These are phyloP conservation scores for Zygoascus bituminiphila DNA, from an alignment of 805 yeast species.

Conservation along the genomic window DNA sequence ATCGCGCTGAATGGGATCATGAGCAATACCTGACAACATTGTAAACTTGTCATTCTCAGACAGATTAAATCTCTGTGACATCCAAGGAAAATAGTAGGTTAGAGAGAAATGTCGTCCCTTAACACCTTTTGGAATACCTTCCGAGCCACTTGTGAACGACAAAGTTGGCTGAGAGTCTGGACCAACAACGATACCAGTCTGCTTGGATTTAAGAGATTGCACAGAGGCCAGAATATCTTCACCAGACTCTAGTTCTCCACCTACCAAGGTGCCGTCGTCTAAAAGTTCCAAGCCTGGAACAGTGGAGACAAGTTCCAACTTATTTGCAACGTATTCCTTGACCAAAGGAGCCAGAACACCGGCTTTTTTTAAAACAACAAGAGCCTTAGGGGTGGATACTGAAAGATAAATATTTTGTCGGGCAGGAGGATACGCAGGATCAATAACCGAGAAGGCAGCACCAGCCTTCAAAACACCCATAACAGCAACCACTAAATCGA, in stretches of 20 bases:
- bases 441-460: slow-evolving; percentile 96
- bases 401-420: slow-evolving; percentile 88
- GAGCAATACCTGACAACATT: slow-evolving; percentile 98
- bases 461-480: slow-evolving; percentile 98
- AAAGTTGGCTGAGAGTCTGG: slow-evolving; percentile 97
- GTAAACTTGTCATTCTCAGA: slow-evolving; percentile 81
- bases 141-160: slow-evolving; percentile 95
- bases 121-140: slow-evolving; percentile 98
- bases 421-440: slow-evolving; percentile 98
- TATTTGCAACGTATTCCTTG: slow-evolving; percentile 63
- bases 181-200: slow-evolving; percentile 88
- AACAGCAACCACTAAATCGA: slow-evolving; percentile 91
- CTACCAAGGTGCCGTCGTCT: slow-evolving; percentile 63
- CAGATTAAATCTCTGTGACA: slow-evolving; percentile 78
- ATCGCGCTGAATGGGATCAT: slow-evolving; percentile 98
- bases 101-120: slow-evolving; percentile 94
- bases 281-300: slow-evolving; percentile 71
- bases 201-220: slow-evolving; percentile 39
- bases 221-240: slow-evolving; percentile 46
- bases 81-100: slow-evolving; percentile 98
- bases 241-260: slow-evolving; percentile 30
- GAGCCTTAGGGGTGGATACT: slow-evolving; percentile 89
- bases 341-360: slow-evolving; percentile 75
- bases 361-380: slow-evolving; percentile 85
- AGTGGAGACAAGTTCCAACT: slow-evolving; percentile 62